Base-by-base conservation (phyloP, 331 rosid genomes). In the Pyracantha coccinea region DNA sequence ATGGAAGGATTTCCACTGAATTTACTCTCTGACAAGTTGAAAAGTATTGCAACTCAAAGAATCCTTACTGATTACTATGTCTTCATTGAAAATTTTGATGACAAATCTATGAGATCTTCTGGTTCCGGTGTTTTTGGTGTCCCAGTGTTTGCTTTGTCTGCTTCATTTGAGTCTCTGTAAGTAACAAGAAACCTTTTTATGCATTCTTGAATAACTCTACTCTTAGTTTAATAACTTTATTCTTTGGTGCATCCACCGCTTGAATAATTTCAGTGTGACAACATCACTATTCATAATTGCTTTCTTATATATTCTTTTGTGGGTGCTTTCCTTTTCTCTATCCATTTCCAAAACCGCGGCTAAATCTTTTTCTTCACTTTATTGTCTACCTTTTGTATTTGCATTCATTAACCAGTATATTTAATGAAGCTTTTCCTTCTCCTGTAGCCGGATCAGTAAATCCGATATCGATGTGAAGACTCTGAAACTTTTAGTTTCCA, bases 1-100 rank as follows among this genome's bases (percentile, higher is more conserved):
- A 50, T 81, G 41, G 98, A 94, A 85, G 97, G 96, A 25, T 91
- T 94, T 77, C 90, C 98, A 8, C 72, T 94, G 69, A 80, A 87
- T 80, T 72, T 87, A 70, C 83, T 94, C 54, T 83, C 98, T 8
- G 93, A 87, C 32, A 82, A 81, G 74, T 77, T 86, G 86, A 90
- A 76, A 86, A 83, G 82, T 47, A 76, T 68, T 77, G 83, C 83
- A 50, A 58, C 81, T 65, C 82, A 86, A 78, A 85, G 85, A 82
- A 85, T 88, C 68, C 74, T 76, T 23, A 77, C 84, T 65, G 87
- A 91, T 67, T 94, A 88, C 83, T 78, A 66, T 75, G 80, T 61
- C 69, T 91, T 87, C 84, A 73, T 94, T 1, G 88, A 86, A 59
- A 85, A 72, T 76, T 90, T 87, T 73, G 81, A 86, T 29, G 93